These are phyloP conservation scores for Dryas drummondii DNA, from an alignment of 306 rosid species.

Conservation along the genomic window DNA sequence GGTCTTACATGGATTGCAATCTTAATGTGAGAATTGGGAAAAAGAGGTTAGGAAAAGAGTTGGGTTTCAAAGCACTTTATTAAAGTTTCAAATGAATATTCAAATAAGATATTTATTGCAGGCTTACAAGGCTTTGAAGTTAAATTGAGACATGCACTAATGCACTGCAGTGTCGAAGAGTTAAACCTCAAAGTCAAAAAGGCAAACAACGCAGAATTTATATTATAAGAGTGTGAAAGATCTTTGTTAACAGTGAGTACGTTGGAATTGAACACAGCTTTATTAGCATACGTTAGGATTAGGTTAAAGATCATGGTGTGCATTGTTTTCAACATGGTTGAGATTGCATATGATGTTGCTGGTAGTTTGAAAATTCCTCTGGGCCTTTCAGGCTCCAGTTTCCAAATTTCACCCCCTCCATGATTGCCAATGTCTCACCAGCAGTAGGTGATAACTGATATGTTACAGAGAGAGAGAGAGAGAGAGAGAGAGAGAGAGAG, in stretches of 20 bases:
- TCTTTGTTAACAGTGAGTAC: not conserved
- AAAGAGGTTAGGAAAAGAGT: too few species aligned
- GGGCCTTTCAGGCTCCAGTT: conserved; percentile 12
- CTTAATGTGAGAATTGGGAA: too few species aligned
- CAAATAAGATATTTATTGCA: not conserved
- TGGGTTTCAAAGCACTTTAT: too few species aligned
- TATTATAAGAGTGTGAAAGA: too few species aligned
- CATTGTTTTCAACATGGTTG: conserved; percentile 23
- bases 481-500: conserved; percentile 16
- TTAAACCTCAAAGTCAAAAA: not conserved
- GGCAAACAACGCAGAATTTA: not conserved
- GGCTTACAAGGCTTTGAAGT: not conserved
- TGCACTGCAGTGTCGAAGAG: not conserved
- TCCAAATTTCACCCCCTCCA: conserved; percentile 34
- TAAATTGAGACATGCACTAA: not conserved
- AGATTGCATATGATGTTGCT: conserved; percentile 38
- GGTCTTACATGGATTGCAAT: too few species aligned
- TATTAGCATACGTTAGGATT: not conserved
- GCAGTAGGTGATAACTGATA: conserved; percentile 13
- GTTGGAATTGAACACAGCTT: not conserved
- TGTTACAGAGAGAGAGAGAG: conserved; percentile 1
- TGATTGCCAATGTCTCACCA: conserved; percentile 40
- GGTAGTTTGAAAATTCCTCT: conserved; percentile 44
- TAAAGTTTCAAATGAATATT: not conserved
- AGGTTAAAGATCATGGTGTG: too few species aligned